These are phyloP conservation scores for Gossypium bickii DNA, from an alignment of 345 rosid genomes.

Conservation along the genomic window DNA sequence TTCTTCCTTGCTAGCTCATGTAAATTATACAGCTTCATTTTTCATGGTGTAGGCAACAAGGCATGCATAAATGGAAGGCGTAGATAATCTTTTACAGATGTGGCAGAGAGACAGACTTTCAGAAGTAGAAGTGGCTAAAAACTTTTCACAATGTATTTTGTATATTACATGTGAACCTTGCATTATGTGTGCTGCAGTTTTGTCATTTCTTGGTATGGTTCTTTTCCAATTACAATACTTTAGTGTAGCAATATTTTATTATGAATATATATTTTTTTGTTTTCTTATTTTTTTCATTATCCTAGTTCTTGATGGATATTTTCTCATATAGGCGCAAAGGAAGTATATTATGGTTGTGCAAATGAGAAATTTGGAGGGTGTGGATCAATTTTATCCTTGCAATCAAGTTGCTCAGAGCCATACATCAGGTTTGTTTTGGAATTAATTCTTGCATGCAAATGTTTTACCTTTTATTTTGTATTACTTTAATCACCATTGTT, in stretches of 20 bases:
- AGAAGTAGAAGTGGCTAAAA: slow-evolving; percentile 50
- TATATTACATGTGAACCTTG: slow-evolving; percentile 93
- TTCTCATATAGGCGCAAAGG: slow-evolving; percentile 41
- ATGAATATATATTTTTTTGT: neutral
- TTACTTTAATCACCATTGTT: neutral
- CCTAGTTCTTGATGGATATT: neutral
- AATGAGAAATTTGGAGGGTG: slow-evolving; percentile 93
- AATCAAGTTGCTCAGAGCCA: slow-evolving; percentile 32
- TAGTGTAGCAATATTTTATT: neutral
- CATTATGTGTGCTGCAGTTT: slow-evolving; percentile 85
- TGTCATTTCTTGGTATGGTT: slow-evolving; percentile 58
- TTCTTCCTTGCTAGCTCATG: neutral
- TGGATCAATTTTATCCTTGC: slow-evolving; percentile 65
- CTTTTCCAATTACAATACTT: neutral
- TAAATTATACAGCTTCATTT: neutral
- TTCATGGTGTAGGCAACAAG: slow-evolving; percentile 51
- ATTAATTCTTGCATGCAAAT: neutral
- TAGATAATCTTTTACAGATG: slow-evolving; percentile 57
- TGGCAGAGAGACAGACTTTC: slow-evolving; percentile 60
- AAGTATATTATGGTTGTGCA: slow-evolving; percentile 67
- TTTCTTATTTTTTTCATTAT: neutral
- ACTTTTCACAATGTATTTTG: slow-evolving; percentile 51
- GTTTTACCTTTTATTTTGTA: neutral
- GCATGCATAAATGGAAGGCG: slow-evolving; percentile 95
- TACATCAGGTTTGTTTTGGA: slow-evolving; percentile 24